A percentile compares a stretch with the other conserved stretches of the same genome.
These are phyloP conservation scores for Zygoascus meyerae DNA, from an alignment of 1,139 yeast species.

Conservation along the genomic window DNA sequence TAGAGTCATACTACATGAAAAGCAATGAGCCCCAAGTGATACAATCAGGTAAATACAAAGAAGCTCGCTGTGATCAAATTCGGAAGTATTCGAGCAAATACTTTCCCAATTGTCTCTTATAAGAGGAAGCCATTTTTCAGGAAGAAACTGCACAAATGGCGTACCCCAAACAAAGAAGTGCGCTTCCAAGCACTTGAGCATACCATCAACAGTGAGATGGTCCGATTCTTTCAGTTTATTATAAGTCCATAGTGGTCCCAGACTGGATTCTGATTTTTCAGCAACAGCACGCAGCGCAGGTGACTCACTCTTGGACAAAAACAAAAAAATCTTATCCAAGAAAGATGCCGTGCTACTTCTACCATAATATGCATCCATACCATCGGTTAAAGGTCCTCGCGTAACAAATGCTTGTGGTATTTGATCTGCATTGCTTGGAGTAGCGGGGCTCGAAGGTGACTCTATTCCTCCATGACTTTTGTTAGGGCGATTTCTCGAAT, in stretches of 20 bases:
- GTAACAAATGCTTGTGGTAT: background rate
- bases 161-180: conserved; percentile 8
- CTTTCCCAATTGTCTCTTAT: conserved; percentile 8
- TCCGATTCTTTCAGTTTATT: background rate
- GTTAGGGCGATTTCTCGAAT: no score
- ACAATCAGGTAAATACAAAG: conserved; percentile 9
- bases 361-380: conserved; percentile 6
- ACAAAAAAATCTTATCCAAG: conserved; percentile 1
- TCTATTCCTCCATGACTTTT: no score
- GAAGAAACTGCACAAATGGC: conserved; percentile 8
- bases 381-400: background rate
- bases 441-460: no score
- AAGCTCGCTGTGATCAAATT: conserved; percentile 6
- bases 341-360: conserved; percentile 3
- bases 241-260: conserved; percentile 2
- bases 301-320: conserved; percentile 5
- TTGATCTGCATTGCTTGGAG: background rate
- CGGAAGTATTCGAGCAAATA: conserved; percentile 4
- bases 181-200: conserved; percentile 10
- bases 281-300: conserved; percentile 5
- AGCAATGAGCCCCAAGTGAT: conserved; percentile 11
- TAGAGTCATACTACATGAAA: conserved; percentile 5
- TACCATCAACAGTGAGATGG: conserved; percentile 9
- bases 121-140: conserved; percentile 12
- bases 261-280: background rate